Base-by-base conservation (phyloP, 1,284 basidiomycete species). In the Paramarasmius palmivorus region DNA sequence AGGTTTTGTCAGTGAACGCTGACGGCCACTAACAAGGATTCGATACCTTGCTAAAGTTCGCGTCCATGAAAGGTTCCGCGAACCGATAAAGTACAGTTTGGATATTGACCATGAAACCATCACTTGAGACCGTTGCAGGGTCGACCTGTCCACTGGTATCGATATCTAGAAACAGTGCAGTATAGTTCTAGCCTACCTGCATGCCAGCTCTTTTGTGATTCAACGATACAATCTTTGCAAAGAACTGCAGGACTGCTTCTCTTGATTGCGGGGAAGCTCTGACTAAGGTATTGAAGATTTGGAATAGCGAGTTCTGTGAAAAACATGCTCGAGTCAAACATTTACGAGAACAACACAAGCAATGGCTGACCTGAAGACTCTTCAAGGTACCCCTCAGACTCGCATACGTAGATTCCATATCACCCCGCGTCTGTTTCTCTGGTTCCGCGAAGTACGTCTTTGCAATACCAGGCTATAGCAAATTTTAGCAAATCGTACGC, bases 1-100 rank as follows among this genome's bases (percentile, higher is more conserved):
- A 38, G 26, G 50, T 32, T 51, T 59, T 35, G 20, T 52, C 42
- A 35, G n/a, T 9, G 34, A 51, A 50, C 38, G 39, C 53, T 39
- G 2, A 36, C 17, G 8, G 22, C 14, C 5, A 42, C 37, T 23
- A 54, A 35, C 4, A 10, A 17, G 25, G 22, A 20, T 19, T 14
- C 51, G 71, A 46, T 62, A 89, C 93, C 81, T 98, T 99, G 49
- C 88, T 86, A 64, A 89, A 96, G 52, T 82, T 84, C 0, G 91
- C 86, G 68, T 99, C 96, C 81, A 98, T 94, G 67, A 99, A 98
- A 0, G 97, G 97, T 61, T 95, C 93, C n/a, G 94, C 90, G 61
- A 99, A 92, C 19, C 88, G 83, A 39, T 95, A 76, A 22, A 98
- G 71, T 17, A 97, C 75, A 36, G 83, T 82, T 64, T 95, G 92